Conservation (phyloP, 345 rosid genomes). For the Rhizophora apiculata region DNA sequence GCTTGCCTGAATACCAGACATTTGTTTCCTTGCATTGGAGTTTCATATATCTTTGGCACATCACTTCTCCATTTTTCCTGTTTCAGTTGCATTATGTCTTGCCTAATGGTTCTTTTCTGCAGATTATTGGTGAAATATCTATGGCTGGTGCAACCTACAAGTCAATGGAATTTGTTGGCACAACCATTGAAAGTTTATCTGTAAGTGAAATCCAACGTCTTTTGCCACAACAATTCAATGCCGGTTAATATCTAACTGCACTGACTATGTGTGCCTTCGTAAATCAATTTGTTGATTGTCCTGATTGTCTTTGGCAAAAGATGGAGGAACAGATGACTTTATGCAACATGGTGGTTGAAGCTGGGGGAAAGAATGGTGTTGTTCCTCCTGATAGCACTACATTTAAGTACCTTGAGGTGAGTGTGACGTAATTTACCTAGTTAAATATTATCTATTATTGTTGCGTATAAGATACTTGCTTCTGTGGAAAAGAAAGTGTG, state of each 20-base stretch:
- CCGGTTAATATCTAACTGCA: background rate
- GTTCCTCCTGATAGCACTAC: slow-evolving; percentile 90
- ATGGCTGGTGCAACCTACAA: slow-evolving; percentile 95
- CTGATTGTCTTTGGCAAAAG: slow-evolving; percentile 32
- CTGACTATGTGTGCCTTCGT: background rate
- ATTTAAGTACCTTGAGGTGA: slow-evolving; percentile 81
- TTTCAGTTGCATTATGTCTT: background rate
- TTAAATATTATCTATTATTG: background rate
- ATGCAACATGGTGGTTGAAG: slow-evolving; percentile 97
- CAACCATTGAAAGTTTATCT: slow-evolving; percentile 75
- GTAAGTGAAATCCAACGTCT: slow-evolving; percentile 40
- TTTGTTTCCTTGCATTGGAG: background rate
- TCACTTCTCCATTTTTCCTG: background rate
- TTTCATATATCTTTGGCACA: background rate
- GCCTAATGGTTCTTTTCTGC: slow-evolving; percentile 10
- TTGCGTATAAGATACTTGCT: background rate
- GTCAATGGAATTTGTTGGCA: slow-evolving; percentile 93
- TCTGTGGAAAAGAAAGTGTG: too few species aligned
- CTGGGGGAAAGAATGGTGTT: slow-evolving; percentile 96
- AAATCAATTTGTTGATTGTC: slow-evolving; percentile 2
- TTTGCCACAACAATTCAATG: background rate
- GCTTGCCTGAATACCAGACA: slow-evolving; percentile 17
- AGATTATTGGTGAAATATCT: slow-evolving; percentile 98
- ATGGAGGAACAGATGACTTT: slow-evolving; percentile 99
- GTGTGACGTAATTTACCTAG: background rate